Conservation (phyloP, 2,329 filamentous ascomycete species). For the Ceratocystis harringtonii region DNA sequence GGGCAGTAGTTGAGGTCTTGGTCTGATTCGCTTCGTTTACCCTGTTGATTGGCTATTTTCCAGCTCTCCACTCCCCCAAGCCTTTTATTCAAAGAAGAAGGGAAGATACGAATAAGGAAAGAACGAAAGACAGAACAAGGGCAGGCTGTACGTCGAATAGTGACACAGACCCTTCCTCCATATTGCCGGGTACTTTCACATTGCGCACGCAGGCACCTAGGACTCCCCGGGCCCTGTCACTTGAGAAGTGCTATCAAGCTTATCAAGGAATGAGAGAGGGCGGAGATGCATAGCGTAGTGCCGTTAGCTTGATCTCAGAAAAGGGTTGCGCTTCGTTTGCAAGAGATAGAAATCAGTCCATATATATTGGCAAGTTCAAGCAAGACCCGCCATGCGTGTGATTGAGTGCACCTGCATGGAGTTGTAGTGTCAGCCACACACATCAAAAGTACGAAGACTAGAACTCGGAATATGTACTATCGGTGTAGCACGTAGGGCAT, state of each 20-base stretch:
- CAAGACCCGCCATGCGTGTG: neutral
- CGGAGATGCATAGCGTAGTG: neutral
- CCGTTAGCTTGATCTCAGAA: neutral
- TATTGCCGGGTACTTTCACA: neutral
- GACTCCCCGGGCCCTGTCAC: neutral
- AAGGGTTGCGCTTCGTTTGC: neutral
- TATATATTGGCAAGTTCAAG: neutral
- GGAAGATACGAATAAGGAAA: neutral
- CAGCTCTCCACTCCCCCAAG: neutral
- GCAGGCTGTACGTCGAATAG: neutral
- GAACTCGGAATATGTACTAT: neutral
- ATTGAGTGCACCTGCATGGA: neutral
- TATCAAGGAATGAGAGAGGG: neutral
- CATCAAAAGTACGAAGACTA: neutral
- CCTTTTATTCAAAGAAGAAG: neutral
- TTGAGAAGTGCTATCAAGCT: neutral
- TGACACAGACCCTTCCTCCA: neutral
- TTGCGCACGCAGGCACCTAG: neutral
- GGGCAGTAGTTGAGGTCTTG: slow-evolving; percentile 2
- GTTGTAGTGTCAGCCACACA: neutral
- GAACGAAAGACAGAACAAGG: neutral
- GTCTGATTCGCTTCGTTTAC: neutral
- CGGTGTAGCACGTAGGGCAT: neutral
- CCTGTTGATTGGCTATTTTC: neutral
- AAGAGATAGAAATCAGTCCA: neutral